phyloP scores from a whole-genome alignment of 2,329 filamentous ascomycete species.

The Aciculosporium take region DNA sequence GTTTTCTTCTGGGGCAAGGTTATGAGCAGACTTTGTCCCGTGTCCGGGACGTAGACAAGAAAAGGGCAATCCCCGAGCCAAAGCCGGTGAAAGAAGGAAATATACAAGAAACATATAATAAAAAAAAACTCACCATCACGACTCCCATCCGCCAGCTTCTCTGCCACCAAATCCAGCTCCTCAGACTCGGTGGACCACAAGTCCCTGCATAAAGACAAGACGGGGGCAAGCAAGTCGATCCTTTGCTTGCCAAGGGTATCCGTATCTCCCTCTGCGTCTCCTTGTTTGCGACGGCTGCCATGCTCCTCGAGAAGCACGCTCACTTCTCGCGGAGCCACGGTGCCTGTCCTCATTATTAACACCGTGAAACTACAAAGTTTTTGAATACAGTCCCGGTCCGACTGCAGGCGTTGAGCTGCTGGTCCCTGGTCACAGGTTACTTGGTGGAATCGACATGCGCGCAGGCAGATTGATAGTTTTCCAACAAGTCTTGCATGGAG shows the following conservation, averaged over 20 bases:
- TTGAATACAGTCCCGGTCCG: background rate
- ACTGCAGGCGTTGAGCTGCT: no score
- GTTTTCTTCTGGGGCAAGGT: no score
- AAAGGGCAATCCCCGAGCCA: no score
- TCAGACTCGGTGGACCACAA: constrained; percentile 26
- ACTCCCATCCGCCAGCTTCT: constrained; percentile 41
- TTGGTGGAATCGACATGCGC: no score
- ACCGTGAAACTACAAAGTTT: background rate
- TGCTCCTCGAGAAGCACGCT: constrained; percentile 21
- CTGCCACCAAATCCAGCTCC: constrained; percentile 31
- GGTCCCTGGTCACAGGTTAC: no score
- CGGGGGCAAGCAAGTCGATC: constrained; percentile 20
- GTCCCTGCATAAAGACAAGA: constrained; percentile 25
- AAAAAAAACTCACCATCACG: constrained; percentile 34
- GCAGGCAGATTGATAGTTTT: no score
- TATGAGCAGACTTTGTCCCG: background rate
- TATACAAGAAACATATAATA: background rate
- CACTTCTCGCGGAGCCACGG: constrained; percentile 24
- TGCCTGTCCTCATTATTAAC: constrained; percentile 7
- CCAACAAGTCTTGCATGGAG: no score
- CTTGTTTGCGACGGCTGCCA: constrained; percentile 15
- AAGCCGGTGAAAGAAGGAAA: background rate
- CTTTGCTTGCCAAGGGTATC: constrained; percentile 12
- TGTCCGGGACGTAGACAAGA: background rate
- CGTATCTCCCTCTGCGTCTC: constrained; percentile 15